Base-by-base conservation (phyloP, 2,329 filamentous ascomycete species). In the Thermomyces lanuginosus region DNA sequence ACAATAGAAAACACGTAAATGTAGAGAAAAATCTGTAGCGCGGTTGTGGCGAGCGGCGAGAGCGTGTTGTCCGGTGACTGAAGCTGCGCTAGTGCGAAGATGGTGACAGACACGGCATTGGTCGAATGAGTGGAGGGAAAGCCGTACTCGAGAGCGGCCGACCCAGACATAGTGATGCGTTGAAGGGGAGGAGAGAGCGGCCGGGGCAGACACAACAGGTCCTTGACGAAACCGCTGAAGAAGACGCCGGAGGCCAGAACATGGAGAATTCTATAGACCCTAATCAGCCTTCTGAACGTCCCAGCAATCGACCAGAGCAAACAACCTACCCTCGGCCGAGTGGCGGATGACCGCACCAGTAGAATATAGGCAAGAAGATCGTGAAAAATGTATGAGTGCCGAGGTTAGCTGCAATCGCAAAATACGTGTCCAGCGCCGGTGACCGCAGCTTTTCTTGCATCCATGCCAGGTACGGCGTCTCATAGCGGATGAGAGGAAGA, bases 361-460 rank as follows among this genome's bases (percentile, higher is more conserved):
- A 95, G 41, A 92, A 68, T 38, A 95, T 81, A 4, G 89, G 89
- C 44, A 98, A 60, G 32, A 82, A 77, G 39, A 92, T 68, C 84
- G 95, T 95, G 63, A 93, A 98, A 61, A 93, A 95, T 1, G 89
- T 98, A 56, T 98, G 89, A 1, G 89, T 98, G 38, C 89, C 82
- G 29, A 95, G 69, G 53, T 95, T 98, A 36, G 89, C 89, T 1
- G 84, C 92, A 38, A 91, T 81, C 26, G 89, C 86, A 55, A 98
- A 98, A 61, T 93, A 98, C 36, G 81, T 81, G 55, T 98, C 89
- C 44, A 95, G 73, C 6, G 78, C 68, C 1, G 82, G 81, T 11
- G 80, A 76, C 44, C 86, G 78, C 49, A 86, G 55, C 48, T 63
- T 72, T 39, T 75, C 67, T 63, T 98, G 89, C 46, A 92, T 60